A percentile compares a stretch with the other conserved stretches of the same genome.
Conservation (phyloP, 352 stramenopile species). For the Globisporangium uncinulatum region DNA sequence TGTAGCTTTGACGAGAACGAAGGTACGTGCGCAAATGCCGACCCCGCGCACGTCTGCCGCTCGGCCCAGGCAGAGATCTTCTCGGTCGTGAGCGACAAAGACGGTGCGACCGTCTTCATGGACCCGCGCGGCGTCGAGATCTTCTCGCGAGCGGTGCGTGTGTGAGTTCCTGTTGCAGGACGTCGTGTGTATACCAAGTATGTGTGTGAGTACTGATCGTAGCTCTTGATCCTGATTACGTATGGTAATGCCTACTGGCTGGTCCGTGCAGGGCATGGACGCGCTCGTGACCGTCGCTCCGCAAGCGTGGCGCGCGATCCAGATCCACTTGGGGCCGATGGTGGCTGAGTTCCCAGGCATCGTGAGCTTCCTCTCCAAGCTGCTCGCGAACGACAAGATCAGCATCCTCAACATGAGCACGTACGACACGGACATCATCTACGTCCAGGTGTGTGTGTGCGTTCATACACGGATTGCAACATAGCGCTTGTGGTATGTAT, state of each 20-base stretch:
- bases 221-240: too few species aligned
- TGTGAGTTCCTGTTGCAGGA: too few species aligned
- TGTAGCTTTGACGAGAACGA: conserved; percentile 79
- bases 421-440: conserved; percentile 88
- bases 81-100: conserved; percentile 71
- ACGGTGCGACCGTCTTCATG: conserved; percentile 80
- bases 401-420: conserved; percentile 91
- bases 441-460: conserved; percentile 48
- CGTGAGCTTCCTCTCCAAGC: conserved; percentile 80
- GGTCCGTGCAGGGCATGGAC: conserved; percentile 38
- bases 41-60: conserved; percentile 56
- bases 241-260: background rate
- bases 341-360: conserved; percentile 81
- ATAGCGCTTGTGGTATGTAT: too few species aligned
- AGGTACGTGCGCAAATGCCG: conserved; percentile 28
- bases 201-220: too few species aligned
- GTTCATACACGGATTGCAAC: too few species aligned
- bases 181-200: too few species aligned
- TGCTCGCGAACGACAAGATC: conserved; percentile 76
- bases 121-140: conserved; percentile 78
- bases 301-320: conserved; percentile 73
- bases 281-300: conserved; percentile 65
- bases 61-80: conserved; percentile 81
- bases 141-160: conserved; percentile 64
- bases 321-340: conserved; percentile 83